Conservation (phyloP, 2,329 filamentous ascomycete species). For the Colletotrichum trifolii region DNA sequence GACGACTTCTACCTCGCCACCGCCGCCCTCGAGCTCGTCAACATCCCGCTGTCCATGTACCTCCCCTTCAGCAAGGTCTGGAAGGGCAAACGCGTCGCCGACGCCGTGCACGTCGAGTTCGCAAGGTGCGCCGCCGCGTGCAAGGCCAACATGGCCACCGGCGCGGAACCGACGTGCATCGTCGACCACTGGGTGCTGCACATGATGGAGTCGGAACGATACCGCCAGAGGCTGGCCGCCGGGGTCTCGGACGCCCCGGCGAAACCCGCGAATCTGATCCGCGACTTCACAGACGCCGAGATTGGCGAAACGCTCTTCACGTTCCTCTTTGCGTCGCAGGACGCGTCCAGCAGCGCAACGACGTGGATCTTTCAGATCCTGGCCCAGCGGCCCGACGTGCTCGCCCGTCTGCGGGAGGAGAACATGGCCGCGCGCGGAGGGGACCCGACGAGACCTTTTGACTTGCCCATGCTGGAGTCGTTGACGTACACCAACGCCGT, state of each 20-base stretch:
- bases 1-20: slow-evolving; percentile 85
- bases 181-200: slow-evolving; percentile 81
- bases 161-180: slow-evolving; percentile 76
- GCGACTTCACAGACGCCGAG: slow-evolving; percentile 61
- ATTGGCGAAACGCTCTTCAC: slow-evolving; percentile 63
- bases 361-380: slow-evolving; percentile 65
- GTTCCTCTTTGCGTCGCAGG: slow-evolving; percentile 65
- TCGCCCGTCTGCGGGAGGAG: slow-evolving; percentile 57
- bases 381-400: slow-evolving; percentile 61
- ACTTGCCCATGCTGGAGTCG: slow-evolving; percentile 59
- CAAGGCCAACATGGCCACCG: slow-evolving; percentile 76
- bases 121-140: slow-evolving; percentile 77
- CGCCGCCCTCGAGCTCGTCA: slow-evolving; percentile 82
- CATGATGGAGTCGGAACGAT: slow-evolving; percentile 78
- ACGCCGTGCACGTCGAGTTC: slow-evolving; percentile 78
- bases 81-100: slow-evolving; percentile 80
- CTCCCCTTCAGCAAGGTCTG: slow-evolving; percentile 81
- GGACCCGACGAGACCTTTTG: slow-evolving; percentile 52
- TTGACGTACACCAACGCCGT: slow-evolving; percentile 64
- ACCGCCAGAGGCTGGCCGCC: slow-evolving; percentile 71
- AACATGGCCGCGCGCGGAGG: slow-evolving; percentile 57
- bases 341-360: slow-evolving; percentile 63
- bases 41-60: slow-evolving; percentile 76
- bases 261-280: slow-evolving; percentile 59
- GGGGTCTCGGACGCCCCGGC: slow-evolving; percentile 57